Percentiles rank a stretch among this genome's conserved stretches.
These are phyloP conservation scores for Aureobasidium musti DNA, from an alignment of 2,329 filamentous ascomycete genomes.

Conservation along the genomic window DNA sequence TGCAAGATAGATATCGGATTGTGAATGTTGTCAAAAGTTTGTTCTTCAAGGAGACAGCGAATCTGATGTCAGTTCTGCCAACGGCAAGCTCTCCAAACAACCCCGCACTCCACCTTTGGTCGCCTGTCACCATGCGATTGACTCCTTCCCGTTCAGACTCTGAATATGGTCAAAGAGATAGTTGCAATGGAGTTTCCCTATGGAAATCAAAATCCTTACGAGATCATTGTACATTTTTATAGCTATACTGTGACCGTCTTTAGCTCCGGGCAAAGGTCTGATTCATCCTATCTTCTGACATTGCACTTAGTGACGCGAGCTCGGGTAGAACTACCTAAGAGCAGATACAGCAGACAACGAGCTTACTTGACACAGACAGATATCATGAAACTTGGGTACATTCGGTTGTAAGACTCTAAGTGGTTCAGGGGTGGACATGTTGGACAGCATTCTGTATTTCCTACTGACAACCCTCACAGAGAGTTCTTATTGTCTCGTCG, in stretches of 20 bases:
- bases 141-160: no score
- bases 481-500: not conserved
- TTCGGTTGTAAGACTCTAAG: not conserved
- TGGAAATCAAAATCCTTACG: no score
- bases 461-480: not conserved
- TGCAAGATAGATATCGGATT: not conserved
- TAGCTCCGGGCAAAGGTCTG: no score
- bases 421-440: not conserved
- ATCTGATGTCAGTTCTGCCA: conserved; percentile 12
- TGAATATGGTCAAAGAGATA: no score
- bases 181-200: no score
- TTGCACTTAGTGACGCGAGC: not conserved
- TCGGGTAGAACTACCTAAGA: not conserved
- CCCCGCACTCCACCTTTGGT: conserved; percentile 5
- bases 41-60: conserved; percentile 3
- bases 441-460: conserved; percentile 11
- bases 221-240: no score
- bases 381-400: not conserved
- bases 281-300: not conserved
- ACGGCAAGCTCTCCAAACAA: conserved; percentile 12
- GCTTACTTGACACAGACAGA: not conserved
- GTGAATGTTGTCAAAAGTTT: not conserved
- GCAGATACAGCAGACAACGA: not conserved
- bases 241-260: no score
- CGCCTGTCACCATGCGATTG: not conserved